Conservation (phyloP, 345 rosid genomes). For the Adansonia digitata region DNA sequence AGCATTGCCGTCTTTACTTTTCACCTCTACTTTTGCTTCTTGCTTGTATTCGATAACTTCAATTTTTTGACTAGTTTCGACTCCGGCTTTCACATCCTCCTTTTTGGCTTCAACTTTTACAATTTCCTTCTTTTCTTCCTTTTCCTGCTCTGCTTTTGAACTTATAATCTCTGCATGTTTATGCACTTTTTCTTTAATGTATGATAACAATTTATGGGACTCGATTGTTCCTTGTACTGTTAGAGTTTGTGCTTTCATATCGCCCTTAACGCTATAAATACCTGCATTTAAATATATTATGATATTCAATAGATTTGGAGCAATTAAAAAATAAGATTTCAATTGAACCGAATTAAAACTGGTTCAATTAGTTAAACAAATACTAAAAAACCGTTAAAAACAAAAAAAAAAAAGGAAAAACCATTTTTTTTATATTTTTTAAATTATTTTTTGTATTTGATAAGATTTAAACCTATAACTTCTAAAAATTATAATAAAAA, state of each 20-base stretch:
- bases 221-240: constrained; percentile 67
- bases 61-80: constrained; percentile 19
- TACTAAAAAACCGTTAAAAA: too few species aligned
- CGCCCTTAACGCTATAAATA: constrained; percentile 57
- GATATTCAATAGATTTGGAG: too few species aligned
- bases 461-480: too few species aligned
- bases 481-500: too few species aligned
- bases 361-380: too few species aligned
- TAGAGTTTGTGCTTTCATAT: constrained; percentile 59
- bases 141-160: constrained; percentile 25
- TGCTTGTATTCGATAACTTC: constrained; percentile 32
- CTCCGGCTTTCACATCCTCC: constrained; percentile 23
- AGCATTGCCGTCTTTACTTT: constrained; percentile 35
- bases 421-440: too few species aligned
- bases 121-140: constrained; percentile 12
- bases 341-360: too few species aligned
- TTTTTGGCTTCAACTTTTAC: constrained; percentile 19
- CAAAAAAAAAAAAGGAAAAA: too few species aligned
- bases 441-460: too few species aligned
- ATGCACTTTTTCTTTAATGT: constrained; percentile 50
- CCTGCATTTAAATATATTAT: constrained; percentile 32
- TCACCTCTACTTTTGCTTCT: constrained; percentile 39
- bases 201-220: constrained; percentile 41
- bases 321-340: too few species aligned
- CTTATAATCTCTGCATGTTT: constrained; percentile 63